Base-by-base conservation (phyloP, 495 filamentous ascomycete species). In the Cercophora scortea region DNA sequence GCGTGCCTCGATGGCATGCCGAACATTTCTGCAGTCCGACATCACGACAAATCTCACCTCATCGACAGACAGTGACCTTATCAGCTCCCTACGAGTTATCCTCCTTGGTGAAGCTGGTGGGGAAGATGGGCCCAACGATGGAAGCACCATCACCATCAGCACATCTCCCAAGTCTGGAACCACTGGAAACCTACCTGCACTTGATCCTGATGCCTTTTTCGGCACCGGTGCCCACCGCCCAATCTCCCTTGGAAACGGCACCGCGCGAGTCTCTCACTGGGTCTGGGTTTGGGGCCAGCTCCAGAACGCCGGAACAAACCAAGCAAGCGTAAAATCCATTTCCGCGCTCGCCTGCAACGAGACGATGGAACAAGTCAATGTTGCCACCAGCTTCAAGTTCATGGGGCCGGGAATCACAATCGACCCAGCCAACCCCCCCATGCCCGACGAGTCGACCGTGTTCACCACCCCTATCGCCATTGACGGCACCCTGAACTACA, bases 261-360 rank as follows among this genome's bases (percentile, higher is more conserved):
- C 45, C 32, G 13, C 46, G 25, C 25, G 25, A 25, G 25, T 25
- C 25, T 35, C 60, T 4, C 53, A 52, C 17, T 59, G 57, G 56
- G n/a, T 59, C 34, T 62, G 53, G 48, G 54, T 56, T 38, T 62
- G 60, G 60, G 60, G 60, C 45, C 60, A 62, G 43, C 51, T 62
- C 10, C 11, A 45, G 8, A 34, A 52, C 32, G 54, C 53, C 12
- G 49, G 48, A 35, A 53, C 48, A 12, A 43, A 39, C 45, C 34
- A 50, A 25, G 36, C 47, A 1, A 50, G 33, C 3, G 49, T 59
- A 4, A 41, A 47, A 38, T 49, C 36, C 32, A 42, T 57, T 10
- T 49, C 51, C 1, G 62, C 57, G 3, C 43, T 63, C 32, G 45
- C 54, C 6, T 66, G 60, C 54, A 66, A 61, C 36, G 63, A 66